Conservation (phyloP, 495 filamentous ascomycete species). For the Penicillium parvum region DNA sequence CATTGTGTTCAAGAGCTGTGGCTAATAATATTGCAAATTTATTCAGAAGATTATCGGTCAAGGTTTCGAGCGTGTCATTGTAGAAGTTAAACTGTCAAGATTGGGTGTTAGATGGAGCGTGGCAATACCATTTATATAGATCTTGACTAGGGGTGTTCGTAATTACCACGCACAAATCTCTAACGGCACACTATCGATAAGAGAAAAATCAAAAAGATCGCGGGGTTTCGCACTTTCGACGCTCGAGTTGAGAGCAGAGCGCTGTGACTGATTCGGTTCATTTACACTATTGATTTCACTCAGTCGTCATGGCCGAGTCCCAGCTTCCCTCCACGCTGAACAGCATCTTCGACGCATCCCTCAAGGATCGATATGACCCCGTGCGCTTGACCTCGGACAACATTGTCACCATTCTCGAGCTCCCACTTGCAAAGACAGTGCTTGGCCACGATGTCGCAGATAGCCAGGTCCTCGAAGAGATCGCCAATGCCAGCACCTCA, state of each 20-base stretch:
- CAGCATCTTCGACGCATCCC: constrained; percentile 30
- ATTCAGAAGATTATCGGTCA: no score
- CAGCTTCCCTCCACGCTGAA: constrained; percentile 29
- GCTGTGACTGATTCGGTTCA: neutral
- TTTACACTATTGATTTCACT: no score
- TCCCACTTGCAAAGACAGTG: constrained; percentile 34
- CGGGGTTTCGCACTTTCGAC: constrained; percentile 24
- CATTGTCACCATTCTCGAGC: constrained; percentile 33
- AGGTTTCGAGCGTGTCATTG: no score
- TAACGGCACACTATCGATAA: constrained; percentile 32
- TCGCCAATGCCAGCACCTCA: constrained; percentile 28
- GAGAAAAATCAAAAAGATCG: constrained; percentile 31
- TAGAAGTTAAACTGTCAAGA: no score
- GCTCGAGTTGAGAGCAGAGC: constrained; percentile 3
- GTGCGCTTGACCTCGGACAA: constrained; percentile 34
- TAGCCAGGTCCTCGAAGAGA: constrained; percentile 18
- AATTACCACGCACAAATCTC: constrained; percentile 12
- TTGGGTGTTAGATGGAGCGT: neutral
- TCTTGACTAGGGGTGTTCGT: no score
- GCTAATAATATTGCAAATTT: no score
- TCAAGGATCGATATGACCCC: constrained; percentile 34
- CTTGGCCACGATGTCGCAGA: constrained; percentile 31
- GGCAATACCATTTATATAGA: constrained; percentile 10
- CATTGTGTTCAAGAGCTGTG: no score
- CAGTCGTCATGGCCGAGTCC: constrained; percentile 28